Conservation (phyloP, 2,329 filamentous ascomycete genomes). For the Zymoseptoria tritici region DNA sequence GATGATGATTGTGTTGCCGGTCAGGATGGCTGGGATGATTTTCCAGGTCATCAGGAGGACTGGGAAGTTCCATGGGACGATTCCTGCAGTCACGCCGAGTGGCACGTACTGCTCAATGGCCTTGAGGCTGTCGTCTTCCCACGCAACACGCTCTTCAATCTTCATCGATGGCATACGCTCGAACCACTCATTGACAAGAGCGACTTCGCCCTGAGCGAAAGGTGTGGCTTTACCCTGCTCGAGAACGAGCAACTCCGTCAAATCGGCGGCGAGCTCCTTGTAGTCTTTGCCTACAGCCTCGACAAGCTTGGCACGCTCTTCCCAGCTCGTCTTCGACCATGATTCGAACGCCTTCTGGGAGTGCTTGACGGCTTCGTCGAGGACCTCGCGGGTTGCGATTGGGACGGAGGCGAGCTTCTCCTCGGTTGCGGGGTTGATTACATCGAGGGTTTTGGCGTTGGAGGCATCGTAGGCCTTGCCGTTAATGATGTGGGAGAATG, state of each 20-base stretch:
- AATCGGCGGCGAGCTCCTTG: conserved; percentile 8
- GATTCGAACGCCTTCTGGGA: conserved; percentile 31
- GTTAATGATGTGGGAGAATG: conserved; percentile 32
- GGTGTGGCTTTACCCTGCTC: conserved; percentile 15
- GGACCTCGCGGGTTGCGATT: conserved; percentile 31
- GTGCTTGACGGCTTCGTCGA: conserved; percentile 32
- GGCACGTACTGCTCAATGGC: conserved; percentile 17
- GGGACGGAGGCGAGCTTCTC: conserved; percentile 30
- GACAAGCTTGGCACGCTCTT: conserved; percentile 24
- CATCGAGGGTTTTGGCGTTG: conserved; percentile 23
- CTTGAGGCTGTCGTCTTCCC: conserved; percentile 13
- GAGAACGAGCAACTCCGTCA: conserved; percentile 13
- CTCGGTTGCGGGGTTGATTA: conserved; percentile 30
- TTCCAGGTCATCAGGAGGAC: conserved; percentile 46
- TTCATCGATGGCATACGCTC: conserved; percentile 15
- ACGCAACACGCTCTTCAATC: conserved; percentile 13
- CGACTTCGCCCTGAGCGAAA: conserved; percentile 14
- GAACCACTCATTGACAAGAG: conserved; percentile 15
- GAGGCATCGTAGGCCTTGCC: conserved; percentile 28
- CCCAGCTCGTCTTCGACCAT: conserved; percentile 28
- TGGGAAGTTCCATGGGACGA: conserved; percentile 44
- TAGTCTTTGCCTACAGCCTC: conserved; percentile 14
- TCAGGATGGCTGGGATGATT: conserved; percentile 74
- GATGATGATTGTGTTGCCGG: conserved; percentile 81
- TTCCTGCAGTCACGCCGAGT: conserved; percentile 13